Evolutionary conservation across 2,329 filamentous ascomycete species (phyloP).

Genomic region (Aspergillus brunneoviolaceus): DNA sequence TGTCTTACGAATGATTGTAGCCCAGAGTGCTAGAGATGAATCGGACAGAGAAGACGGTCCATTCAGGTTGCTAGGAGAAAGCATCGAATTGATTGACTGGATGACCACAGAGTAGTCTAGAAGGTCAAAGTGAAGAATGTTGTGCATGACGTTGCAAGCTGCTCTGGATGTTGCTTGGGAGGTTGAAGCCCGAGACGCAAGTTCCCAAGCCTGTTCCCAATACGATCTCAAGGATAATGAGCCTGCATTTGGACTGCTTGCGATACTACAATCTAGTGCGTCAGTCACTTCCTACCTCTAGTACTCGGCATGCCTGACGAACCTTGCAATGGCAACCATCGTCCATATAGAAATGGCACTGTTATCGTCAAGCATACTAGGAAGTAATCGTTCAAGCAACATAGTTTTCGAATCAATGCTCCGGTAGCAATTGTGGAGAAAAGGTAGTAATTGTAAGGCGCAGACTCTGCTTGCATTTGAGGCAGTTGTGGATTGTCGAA

Average conservation of each 20-base stretch:
- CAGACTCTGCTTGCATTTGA: constrained; percentile 44
- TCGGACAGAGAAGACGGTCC: constrained; percentile 80
- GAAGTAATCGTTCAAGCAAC: constrained; percentile 59
- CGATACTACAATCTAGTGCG: constrained; percentile 31
- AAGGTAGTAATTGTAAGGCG: constrained; percentile 57
- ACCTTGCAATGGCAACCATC: constrained; percentile 79
- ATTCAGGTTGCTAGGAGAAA: constrained; percentile 75
- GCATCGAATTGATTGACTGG: constrained; percentile 69
- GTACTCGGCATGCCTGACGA: constrained; percentile 28
- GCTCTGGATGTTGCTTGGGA: constrained; percentile 71
- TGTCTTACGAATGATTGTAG: constrained; percentile 64
- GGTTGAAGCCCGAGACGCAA: constrained; percentile 68
- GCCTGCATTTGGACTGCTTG: constrained; percentile 34
- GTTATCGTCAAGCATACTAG: constrained; percentile 69
- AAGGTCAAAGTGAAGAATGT: constrained; percentile 65
- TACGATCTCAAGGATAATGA: constrained; percentile 44
- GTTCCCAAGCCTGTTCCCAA: constrained; percentile 77
- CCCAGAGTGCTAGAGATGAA: constrained; percentile 72
- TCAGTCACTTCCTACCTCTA: constrained; percentile 8
- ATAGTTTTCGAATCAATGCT: constrained; percentile 54
- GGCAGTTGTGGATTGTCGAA: constrained; percentile 38
- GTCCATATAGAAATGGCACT: constrained; percentile 71
- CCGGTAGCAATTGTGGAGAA: constrained; percentile 49
- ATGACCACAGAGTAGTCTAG: constrained; percentile 66
- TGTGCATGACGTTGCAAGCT: constrained; percentile 70